Evolutionary conservation across 2,329 filamentous ascomycete species (phyloP).

Genomic region (Leptographium flavum): DNA sequence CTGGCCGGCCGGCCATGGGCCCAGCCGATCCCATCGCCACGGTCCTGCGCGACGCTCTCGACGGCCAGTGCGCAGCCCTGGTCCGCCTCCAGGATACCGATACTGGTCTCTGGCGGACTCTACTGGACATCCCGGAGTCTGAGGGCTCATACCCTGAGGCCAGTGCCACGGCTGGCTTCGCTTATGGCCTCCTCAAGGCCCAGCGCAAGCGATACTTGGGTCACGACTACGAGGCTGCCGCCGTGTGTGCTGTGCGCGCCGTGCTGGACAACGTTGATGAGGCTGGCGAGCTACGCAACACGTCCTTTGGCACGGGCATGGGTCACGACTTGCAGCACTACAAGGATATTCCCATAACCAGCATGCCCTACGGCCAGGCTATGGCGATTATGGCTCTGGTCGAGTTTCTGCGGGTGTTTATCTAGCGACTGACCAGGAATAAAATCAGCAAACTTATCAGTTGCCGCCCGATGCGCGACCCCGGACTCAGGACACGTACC

Average conservation of each 20-base stretch:
- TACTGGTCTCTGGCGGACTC: conserved; percentile 58
- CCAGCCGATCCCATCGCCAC: conserved; percentile 47
- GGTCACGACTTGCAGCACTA: conserved; percentile 61
- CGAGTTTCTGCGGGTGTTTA: conserved; percentile 44
- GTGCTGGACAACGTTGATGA: conserved; percentile 51
- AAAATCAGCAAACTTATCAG: no score
- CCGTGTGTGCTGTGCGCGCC: conserved; percentile 50
- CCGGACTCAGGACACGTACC: no score
- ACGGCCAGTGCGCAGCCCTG: conserved; percentile 55
- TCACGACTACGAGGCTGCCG: conserved; percentile 40
- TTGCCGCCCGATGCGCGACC: no score
- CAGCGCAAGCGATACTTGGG: conserved; percentile 55
- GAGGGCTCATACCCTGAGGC: conserved; percentile 64
- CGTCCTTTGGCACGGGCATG: conserved; percentile 70
- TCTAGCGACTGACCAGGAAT: no score
- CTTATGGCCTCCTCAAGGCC: conserved; percentile 65
- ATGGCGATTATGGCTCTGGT: conserved; percentile 75
- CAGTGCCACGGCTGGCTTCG: conserved; percentile 68
- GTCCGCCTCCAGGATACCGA: conserved; percentile 37
- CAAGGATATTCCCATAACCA: conserved; percentile 59
- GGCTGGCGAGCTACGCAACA: conserved; percentile 57
- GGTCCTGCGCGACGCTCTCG: conserved; percentile 47
- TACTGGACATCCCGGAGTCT: conserved; percentile 50
- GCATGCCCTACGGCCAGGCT: conserved; percentile 74
- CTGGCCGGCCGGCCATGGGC: neutral